These are phyloP conservation scores for Choiromyces venosus DNA, from an alignment of 495 filamentous ascomycete species.

Conservation along the genomic window DNA sequence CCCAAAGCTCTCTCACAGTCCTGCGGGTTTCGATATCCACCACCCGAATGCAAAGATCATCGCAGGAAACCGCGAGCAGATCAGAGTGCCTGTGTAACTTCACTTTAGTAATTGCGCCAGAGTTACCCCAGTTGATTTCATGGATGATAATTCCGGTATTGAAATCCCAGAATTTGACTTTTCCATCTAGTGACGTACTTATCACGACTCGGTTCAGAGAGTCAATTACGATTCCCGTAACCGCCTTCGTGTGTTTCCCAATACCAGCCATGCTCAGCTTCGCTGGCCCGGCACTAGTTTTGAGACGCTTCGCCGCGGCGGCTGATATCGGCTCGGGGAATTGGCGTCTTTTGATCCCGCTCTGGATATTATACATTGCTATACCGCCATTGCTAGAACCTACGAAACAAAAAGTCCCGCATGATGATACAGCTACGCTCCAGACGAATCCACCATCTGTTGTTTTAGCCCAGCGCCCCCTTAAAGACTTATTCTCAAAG, in stretches of 20 bases:
- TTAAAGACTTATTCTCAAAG: slow-evolving; percentile 89
- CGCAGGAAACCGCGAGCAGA: slow-evolving; percentile 81
- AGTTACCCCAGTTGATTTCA: slow-evolving; percentile 78
- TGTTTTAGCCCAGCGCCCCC: slow-evolving; percentile 90
- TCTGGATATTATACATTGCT: slow-evolving; percentile 95
- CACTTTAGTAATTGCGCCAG: slow-evolving; percentile 67
- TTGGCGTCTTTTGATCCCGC: slow-evolving; percentile 73
- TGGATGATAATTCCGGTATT: slow-evolving; percentile 66
- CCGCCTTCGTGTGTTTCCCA: slow-evolving; percentile 69
- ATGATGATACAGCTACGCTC: slow-evolving; percentile 79
- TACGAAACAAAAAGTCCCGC: slow-evolving; percentile 89
- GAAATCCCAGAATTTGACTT: slow-evolving; percentile 97
- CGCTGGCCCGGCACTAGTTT: slow-evolving; percentile 40
- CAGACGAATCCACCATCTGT: slow-evolving; percentile 77
- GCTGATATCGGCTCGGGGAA: slow-evolving; percentile 69
- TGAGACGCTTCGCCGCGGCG: slow-evolving; percentile 55
- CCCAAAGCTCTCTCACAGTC: slow-evolving; percentile 88
- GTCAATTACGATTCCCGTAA: slow-evolving; percentile 82
- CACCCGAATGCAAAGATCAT: slow-evolving; percentile 79
- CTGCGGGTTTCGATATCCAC: slow-evolving; percentile 87
- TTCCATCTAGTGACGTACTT: slow-evolving; percentile 86
- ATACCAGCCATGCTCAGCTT: slow-evolving; percentile 46
- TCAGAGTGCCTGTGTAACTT: slow-evolving; percentile 75
- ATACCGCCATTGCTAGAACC: slow-evolving; percentile 76
- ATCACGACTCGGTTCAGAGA: slow-evolving; percentile 74